Evolutionary conservation across 495 filamentous ascomycete species (phyloP).

Genomic region (Letharia columbiana): DNA sequence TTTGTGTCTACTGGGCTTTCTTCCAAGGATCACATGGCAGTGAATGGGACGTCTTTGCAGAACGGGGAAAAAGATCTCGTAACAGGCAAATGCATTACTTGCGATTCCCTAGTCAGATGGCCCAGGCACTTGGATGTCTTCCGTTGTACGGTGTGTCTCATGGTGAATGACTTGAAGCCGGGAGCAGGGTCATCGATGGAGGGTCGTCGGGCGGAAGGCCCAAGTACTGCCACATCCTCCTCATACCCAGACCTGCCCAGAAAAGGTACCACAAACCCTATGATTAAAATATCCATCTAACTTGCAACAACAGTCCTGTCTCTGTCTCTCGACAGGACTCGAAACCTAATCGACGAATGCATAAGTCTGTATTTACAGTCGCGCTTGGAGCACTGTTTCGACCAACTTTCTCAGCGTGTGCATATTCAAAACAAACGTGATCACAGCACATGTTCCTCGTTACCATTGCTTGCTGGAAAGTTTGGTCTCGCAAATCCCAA

Average conservation of each 20-base stretch:
- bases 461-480: not conserved
- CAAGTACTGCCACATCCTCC: conserved; percentile 19
- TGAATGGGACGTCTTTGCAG: conserved; percentile 29
- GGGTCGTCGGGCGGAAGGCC: conserved; percentile 25
- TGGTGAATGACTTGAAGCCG: conserved; percentile 72
- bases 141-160: conserved; percentile 77
- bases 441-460: not conserved
- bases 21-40: conserved; percentile 21
- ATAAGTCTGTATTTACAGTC: conserved; percentile 43
- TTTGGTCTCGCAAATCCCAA: not conserved
- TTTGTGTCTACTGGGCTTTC: not conserved
- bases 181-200: not conserved
- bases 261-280: conserved; percentile 13
- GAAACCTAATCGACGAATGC: conserved; percentile 45
- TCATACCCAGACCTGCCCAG: conserved; percentile 10
- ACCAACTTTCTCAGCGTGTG: not conserved
- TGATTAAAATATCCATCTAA: conserved; percentile 8
- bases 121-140: conserved; percentile 67
- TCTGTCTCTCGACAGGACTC: conserved; percentile 42
- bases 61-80: conserved; percentile 36
- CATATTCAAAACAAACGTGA: not conserved
- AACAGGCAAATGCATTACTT: conserved; percentile 76
- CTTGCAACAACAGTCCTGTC: conserved; percentile 27
- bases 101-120: conserved; percentile 74
- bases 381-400: conserved; percentile 13